Evolutionary conservation across 148 eudicot genomes (phyloP), one percentile per base, ranked within the genome.

Genomic region (Mesembryanthemum crystallinum): DNA sequence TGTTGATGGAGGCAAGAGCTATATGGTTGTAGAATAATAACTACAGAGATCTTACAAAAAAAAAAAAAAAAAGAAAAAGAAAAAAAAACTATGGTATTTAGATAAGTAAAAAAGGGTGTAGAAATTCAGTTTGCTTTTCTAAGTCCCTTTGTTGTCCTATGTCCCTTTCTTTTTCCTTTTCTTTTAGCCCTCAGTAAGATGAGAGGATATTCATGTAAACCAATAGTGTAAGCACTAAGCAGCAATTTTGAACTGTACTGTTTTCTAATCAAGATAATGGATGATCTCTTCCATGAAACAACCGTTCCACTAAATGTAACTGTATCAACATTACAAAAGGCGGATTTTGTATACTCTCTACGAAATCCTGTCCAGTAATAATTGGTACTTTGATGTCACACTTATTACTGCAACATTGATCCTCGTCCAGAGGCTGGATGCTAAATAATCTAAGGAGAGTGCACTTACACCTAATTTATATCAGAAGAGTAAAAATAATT

Each of bases 1-100:
- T 86, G 79, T 84, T 91, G 59, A 86, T 68, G 71, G 76, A 87
- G 80, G 92, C 91, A 51, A 83, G 81, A 67, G 92, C 91, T 71
- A 83, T 91, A 67, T 89, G 89, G 90, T 32, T 89, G 0, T 89
- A 73, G 63, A 58, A 60, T 62, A 65, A 75, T n/a, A 13, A 7
- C 71, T 39, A 27, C 49, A 30, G 14, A 64, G 3, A 8, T 33
- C 14, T 68, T 21, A 15, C n/a, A n/a, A 54, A 20, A 20, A 21
- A 54, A 54, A 54, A 17, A 49, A 49, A 12, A 49, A 49, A 49
- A 5, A 49, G 0, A 54, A 15, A 52, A 52, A 2, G 5, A 54
- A 0, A 8, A 17, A 1, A 8, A 4, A 18, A 54, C n/a, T 8
- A 7, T 57, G 61, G 27, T 57, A 21, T n/a, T 57, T 57, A 57